Evolutionary conservation across 163 green algal genomes (phyloP), one percentile per base, ranked within the genome.

Genomic region (Chlorella variabilis): DNA sequence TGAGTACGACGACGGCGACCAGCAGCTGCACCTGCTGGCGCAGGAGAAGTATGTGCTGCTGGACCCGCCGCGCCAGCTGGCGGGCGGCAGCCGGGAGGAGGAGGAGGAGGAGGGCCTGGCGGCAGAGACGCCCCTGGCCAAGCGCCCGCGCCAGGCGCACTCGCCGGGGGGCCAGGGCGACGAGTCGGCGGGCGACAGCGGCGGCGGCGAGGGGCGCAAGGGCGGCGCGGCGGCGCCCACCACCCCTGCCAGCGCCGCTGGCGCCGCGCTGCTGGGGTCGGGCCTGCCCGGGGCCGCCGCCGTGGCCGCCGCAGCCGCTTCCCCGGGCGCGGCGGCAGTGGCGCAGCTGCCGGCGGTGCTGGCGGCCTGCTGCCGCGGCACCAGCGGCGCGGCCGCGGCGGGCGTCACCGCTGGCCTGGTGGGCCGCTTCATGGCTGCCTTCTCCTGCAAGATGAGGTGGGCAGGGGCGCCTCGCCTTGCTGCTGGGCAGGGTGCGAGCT

Each of bases 401-500:
- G 73, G 73, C 15, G 29, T 80, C 13, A 80, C 56, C 11, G 36
- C 54, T 3, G 13, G 20, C 2, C 73, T 80, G 5, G 73, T 80
- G 54, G 73, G 73, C 3, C 73, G 73, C 27, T 80, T 80, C 56
- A 70, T 80, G 73, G 73, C 73, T 7, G 73, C 73, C 36, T 80
- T 70, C 56, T 80, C 73, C 2, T 70, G 54, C 56, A 33, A 39
- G 9, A 78, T 78, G 71, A 78, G 71, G 71, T 78, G 71, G 21
- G 45, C 45, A 23, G 45, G 45, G 11, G 45, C 45, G 11, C 15
- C 15, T 54, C 45, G 45, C 15, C 45, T 11, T 54, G 45, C 45
- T 54, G 45, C 45, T 54, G 45, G 11, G 45, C n/a, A n/a, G n/a
- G n/a, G n/a, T n/a, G n/a, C n/a, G n/a, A n/a, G n/a, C n/a, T n/a